Percentiles rank a stretch among this genome's conserved stretches.
Conservation (phyloP, 2,329 filamentous ascomycete genomes). For the Nemania sp. region DNA sequence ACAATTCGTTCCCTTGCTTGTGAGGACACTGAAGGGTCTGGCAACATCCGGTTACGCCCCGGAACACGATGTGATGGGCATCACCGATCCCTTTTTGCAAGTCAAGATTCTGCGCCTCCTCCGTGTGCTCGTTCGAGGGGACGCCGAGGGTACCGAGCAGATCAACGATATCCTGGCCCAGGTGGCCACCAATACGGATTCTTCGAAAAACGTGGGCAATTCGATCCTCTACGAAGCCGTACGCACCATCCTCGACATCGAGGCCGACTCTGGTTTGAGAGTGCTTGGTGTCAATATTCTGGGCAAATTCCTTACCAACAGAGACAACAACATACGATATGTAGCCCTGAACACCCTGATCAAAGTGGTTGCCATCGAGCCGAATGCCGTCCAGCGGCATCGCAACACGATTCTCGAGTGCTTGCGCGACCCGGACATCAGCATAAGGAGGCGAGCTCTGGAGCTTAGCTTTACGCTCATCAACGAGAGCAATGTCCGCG, state of each 20-base stretch:
- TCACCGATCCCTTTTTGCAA: conserved; percentile 96
- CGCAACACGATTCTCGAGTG: conserved; percentile 97
- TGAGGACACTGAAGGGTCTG: conserved; percentile 87
- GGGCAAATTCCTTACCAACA: conserved; percentile 96
- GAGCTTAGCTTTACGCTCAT: conserved; percentile 98
- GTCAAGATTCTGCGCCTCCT: conserved; percentile 91
- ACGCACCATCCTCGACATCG: conserved; percentile 94
- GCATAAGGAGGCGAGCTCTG: conserved; percentile 90
- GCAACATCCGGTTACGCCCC: conserved; percentile 96
- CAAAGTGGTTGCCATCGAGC: conserved; percentile 97
- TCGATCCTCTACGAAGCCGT: conserved; percentile 98
- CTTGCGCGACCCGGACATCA: conserved; percentile 94
- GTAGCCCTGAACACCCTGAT: conserved; percentile 96
- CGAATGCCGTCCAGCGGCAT: conserved; percentile 95
- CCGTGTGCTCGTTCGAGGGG: conserved; percentile 82
- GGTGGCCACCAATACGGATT: conserved; percentile 97
- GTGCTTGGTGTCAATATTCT: conserved; percentile 98
- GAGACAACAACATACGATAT: conserved; percentile 99
- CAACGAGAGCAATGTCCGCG: conserved; percentile 93
- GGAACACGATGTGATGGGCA: conserved; percentile 97
- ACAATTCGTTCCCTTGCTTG: conserved; percentile 79
- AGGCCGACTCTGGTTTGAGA: conserved; percentile 91
- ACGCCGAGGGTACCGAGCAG: conserved; percentile 86
- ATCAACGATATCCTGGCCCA: conserved; percentile 98
- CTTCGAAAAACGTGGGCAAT: conserved; percentile 97